phyloP scores from a whole-genome alignment of 805 yeast species.

The Scheffersomyces coipomensis region DNA sequence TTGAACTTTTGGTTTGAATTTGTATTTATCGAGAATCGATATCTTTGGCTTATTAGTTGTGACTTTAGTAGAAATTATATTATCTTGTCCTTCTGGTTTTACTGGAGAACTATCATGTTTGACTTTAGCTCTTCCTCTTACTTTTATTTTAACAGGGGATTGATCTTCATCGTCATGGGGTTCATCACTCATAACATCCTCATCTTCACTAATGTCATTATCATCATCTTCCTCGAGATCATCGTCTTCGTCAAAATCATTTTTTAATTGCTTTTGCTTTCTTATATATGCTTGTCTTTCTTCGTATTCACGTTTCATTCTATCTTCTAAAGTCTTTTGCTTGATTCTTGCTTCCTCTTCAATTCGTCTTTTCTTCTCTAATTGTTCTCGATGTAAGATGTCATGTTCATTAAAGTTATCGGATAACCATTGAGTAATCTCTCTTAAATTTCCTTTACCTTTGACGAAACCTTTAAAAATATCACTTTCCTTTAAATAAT shows the following conservation, averaged over 20 bases:
- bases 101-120: slow-evolving; percentile 17
- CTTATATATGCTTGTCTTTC: slow-evolving; percentile 5
- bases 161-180: slow-evolving; percentile 29
- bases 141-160: slow-evolving; percentile 34
- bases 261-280: slow-evolving; percentile 3
- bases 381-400: slow-evolving; percentile 17
- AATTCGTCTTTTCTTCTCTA: slow-evolving; percentile 7
- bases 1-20: slow-evolving; percentile 28
- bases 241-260: background rate
- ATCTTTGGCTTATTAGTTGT: slow-evolving; percentile 37
- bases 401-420: slow-evolving; percentile 30
- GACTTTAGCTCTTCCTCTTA: slow-evolving; percentile 27
- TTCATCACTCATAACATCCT: slow-evolving; percentile 2
- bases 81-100: slow-evolving; percentile 7
- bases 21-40: slow-evolving; percentile 43
- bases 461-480: slow-evolving; percentile 41
- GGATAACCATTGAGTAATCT: slow-evolving; percentile 35
- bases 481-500: slow-evolving; percentile 39
- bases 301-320: slow-evolving; percentile 14
- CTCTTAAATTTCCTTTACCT: slow-evolving; percentile 42
- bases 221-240: slow-evolving; percentile 1
- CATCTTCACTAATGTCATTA: slow-evolving; percentile 4
- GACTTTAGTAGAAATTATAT: slow-evolving; percentile 33
- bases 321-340: slow-evolving; percentile 10
- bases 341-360: slow-evolving; percentile 11